A percentile compares a stretch with the other conserved stretches of the same genome.
Conservation (phyloP, 495 filamentous ascomycete genomes). For the Penicillium cinerascens region DNA sequence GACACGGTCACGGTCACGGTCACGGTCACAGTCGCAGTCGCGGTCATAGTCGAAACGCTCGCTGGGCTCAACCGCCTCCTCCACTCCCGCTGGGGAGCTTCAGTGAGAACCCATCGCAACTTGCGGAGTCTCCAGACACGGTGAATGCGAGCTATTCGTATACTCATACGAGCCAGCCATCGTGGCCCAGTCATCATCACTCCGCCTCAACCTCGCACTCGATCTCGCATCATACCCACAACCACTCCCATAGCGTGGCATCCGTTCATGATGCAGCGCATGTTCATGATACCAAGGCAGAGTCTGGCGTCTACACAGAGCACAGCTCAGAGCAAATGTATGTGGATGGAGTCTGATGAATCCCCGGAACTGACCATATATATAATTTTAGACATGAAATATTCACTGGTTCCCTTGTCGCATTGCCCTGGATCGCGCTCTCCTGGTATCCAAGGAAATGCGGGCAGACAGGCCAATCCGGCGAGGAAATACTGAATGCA, state of each 20-base stretch:
- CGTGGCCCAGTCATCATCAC: constrained; percentile 27
- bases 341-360: constrained; percentile 1
- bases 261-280: constrained; percentile 6
- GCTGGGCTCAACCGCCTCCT: constrained; percentile 34
- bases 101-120: constrained; percentile 16
- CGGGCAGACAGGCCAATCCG: constrained; percentile 7
- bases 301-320: not conserved
- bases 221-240: constrained; percentile 16
- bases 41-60: constrained; percentile 40
- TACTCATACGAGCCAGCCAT: constrained; percentile 16
- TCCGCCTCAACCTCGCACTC: constrained; percentile 26
- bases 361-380: constrained; percentile 11
- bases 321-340: constrained; percentile 12
- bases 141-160: constrained; percentile 19
- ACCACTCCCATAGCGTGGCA: constrained; percentile 9
- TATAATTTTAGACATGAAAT: constrained; percentile 27
- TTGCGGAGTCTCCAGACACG: constrained; percentile 15
- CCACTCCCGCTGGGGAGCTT: constrained; percentile 24
- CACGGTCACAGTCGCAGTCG: constrained; percentile 36
- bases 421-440: constrained; percentile 40
- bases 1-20: constrained; percentile 29
- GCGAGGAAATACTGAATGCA: not conserved
- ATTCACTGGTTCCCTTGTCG: constrained; percentile 27
- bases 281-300: constrained; percentile 8
- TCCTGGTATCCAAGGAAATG: constrained; percentile 41